Evolutionary conservation across 805 yeast species (phyloP), one percentile per base, ranked within the genome.

Genomic region (Candida krabiensis): DNA sequence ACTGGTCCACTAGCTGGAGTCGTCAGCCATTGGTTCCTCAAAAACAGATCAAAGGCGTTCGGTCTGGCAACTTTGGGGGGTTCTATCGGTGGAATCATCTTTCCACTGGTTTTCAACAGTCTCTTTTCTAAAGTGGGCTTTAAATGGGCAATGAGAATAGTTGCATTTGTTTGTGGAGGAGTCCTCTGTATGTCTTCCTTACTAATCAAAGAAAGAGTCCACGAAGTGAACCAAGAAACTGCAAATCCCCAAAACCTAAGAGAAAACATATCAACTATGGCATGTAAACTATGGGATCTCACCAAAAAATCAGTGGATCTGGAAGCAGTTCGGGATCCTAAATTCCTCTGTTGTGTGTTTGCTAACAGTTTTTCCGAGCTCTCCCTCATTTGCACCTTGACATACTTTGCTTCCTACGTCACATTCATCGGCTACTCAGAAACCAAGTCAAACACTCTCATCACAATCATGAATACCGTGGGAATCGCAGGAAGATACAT

Each of bases 61-160:
- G 85, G 84, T 0, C 36, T 78, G 3, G 79, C 81, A 4, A 73
- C 80, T 2, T 56, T 67, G 29, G 80, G 80, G 14, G 79, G 78
- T 1, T 69, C 76, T 1, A 47, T 74, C 16, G 80, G 80, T 15
- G 80, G 80, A 22, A 58, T 73, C 37, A 40, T 65, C n/a, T 67
- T 75, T 44, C 79, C 81, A 4, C 50, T 76, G 35, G 59, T 77
- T 58, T 56, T 78, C 38, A 67, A 75, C 46, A 60, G 59, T 27
- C 51, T 77, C 17, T 77, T 71, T 46, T 44, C 47, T 2, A 55
- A 56, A 28, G 70, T 72, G 23, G 82, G 81, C 0, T 78, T 68
- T 45, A 61, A 58, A 11, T 77, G 82, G 82, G 77, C 80, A 1
- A 64, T 77, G 27, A 61, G 83, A 48, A 66, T 70, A 7, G 49